phyloP scores from a whole-genome alignment of 306 rosid genomes.

The Cyclanthera cordifolia region DNA sequence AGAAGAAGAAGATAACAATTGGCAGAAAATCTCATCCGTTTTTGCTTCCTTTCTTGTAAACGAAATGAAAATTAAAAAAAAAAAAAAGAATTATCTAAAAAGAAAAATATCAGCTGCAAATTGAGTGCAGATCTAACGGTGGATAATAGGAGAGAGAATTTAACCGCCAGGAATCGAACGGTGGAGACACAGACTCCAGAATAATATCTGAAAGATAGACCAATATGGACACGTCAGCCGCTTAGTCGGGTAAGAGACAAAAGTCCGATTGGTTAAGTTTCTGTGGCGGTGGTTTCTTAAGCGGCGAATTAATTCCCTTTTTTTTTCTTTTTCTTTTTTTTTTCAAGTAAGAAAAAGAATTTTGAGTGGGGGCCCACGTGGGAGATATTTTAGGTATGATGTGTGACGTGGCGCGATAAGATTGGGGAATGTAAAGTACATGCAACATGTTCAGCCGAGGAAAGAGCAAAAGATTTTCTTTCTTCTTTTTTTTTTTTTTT shows the following conservation, averaged over 20 bases:
- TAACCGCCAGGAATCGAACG: slow-evolving; percentile 27
- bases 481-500: too few relatives aligned
- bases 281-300: not conserved
- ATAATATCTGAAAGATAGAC: not conserved
- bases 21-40: slow-evolving; percentile 14
- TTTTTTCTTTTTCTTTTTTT: not conserved
- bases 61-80: not conserved
- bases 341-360: not conserved
- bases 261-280: not conserved
- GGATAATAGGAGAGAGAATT: not conserved
- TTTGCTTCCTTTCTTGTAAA: not conserved
- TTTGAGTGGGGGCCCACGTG: not conserved
- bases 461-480: not conserved
- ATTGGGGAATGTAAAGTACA: too few relatives aligned
- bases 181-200: not conserved
- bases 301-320: not conserved
- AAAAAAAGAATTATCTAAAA: not conserved
- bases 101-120: not conserved
- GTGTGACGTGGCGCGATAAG: too few relatives aligned
- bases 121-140: slow-evolving; percentile 33
- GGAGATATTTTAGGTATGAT: not conserved
- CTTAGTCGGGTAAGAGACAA: not conserved
- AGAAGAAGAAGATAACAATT: not conserved
- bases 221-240: slow-evolving; percentile 3
- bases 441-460: not conserved